phyloP scores from a whole-genome alignment of 2,329 filamentous ascomycete species.

The Neofusicoccum parvum region DNA sequence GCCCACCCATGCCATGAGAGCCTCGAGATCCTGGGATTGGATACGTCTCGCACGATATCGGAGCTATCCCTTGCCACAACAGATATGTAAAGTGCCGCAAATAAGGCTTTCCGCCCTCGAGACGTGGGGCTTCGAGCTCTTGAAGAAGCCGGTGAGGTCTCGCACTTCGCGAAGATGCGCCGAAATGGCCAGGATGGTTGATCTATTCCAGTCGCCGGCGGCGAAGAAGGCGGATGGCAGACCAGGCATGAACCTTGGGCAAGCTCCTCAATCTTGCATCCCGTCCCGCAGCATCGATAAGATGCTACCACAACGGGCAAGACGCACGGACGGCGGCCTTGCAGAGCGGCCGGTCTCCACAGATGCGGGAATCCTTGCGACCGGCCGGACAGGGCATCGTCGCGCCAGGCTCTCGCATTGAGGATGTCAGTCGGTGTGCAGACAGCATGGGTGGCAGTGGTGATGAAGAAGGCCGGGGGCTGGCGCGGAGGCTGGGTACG shows the following conservation, averaged over 20 bases:
- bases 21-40: not conserved
- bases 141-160: not conserved
- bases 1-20: not conserved
- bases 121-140: not conserved
- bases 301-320: not conserved
- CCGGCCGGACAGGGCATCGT: not conserved
- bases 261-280: not conserved
- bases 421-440: not conserved
- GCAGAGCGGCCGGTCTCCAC: not conserved
- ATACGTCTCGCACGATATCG: not conserved
- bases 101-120: not conserved
- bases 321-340: not conserved
- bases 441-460: not conserved
- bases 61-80: not conserved
- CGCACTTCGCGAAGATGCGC: not conserved
- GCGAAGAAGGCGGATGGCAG: not conserved
- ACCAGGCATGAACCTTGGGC: not conserved
- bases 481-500: slow-evolving; percentile 13
- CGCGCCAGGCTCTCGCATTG: not conserved
- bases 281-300: not conserved
- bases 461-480: slow-evolving; percentile 2
- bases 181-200: not conserved
- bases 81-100: not conserved
- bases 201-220: not conserved
- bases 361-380: not conserved